Evolutionary conservation across 2,329 filamentous ascomycete genomes (phyloP).

Genomic region (Colletotrichum navitas): DNA sequence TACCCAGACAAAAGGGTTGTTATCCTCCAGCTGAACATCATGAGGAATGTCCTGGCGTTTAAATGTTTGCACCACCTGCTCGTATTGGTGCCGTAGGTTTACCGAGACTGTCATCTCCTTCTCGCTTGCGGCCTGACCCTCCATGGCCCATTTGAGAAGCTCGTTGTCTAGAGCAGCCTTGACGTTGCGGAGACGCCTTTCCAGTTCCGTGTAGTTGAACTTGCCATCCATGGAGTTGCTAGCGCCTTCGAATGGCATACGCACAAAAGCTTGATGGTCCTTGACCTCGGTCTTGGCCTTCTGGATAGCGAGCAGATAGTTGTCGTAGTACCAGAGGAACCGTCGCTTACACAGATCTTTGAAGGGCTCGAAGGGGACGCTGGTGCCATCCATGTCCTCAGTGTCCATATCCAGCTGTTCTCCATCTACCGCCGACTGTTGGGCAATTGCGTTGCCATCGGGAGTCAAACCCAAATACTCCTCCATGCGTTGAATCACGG

Average conservation of each 20-base stretch:
- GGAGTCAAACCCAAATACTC: conserved; percentile 76
- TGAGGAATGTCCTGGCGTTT: conserved; percentile 79
- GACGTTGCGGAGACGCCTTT: conserved; percentile 75
- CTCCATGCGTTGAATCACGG: conserved; percentile 88
- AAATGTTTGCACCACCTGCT: conserved; percentile 83
- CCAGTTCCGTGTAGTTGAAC: conserved; percentile 84
- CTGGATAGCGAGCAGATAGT: conserved; percentile 80
- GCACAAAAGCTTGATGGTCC: conserved; percentile 74
- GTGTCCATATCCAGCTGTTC: conserved; percentile 61
- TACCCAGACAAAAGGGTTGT: conserved; percentile 90
- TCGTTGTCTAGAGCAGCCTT: conserved; percentile 80
- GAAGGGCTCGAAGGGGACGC: conserved; percentile 83
- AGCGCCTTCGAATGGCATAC: conserved; percentile 87
- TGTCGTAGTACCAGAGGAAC: conserved; percentile 96
- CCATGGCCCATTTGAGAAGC: conserved; percentile 75
- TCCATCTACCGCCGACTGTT: conserved; percentile 49
- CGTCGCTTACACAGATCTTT: conserved; percentile 90
- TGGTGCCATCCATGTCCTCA: conserved; percentile 66
- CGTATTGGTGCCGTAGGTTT: conserved; percentile 86
- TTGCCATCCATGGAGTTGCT: conserved; percentile 88
- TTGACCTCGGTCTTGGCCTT: conserved; percentile 73
- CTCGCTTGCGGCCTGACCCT: conserved; percentile 73
- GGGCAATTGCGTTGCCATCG: conserved; percentile 58
- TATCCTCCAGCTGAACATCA: conserved; percentile 80
- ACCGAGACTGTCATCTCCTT: conserved; percentile 82